phyloP scores from a whole-genome alignment of 192 early-diverging fungal genomes.

The Coemansia sp. region DNA sequence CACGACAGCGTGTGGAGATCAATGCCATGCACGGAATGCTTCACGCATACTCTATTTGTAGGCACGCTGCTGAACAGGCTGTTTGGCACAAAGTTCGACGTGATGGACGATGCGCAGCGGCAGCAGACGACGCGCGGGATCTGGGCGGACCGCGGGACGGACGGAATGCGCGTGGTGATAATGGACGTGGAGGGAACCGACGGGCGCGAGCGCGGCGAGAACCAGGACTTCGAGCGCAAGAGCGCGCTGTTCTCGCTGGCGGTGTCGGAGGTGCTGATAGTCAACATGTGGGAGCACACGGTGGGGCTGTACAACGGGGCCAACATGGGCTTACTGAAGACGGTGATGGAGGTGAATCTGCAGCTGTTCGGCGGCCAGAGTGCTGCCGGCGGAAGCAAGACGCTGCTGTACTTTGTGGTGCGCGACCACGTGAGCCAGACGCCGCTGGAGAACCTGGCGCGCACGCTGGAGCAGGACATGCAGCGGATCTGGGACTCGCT shows the following conservation, averaged over 20 bases:
- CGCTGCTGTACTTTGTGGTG: constrained; percentile 93
- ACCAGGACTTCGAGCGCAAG: constrained; percentile 99
- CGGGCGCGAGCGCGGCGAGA: constrained; percentile 96
- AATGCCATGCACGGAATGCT: neutral
- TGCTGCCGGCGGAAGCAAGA: constrained; percentile 73
- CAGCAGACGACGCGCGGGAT: constrained; percentile 98
- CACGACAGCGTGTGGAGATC: neutral
- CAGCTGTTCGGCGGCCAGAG: constrained; percentile 84
- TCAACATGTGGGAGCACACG: constrained; percentile 98
- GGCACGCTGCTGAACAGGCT: constrained; percentile 93
- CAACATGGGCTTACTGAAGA: constrained; percentile 98
- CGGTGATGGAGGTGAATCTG: constrained; percentile 98
- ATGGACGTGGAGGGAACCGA: constrained; percentile 99
- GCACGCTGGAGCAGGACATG: constrained; percentile 79
- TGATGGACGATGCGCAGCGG: constrained; percentile 85
- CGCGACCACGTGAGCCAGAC: constrained; percentile 92
- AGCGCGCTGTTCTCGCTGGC: constrained; percentile 97
- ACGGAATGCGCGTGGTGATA: constrained; percentile 76
- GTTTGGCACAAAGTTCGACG: constrained; percentile 94
- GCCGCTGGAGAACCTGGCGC: constrained; percentile 77
- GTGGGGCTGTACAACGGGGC: constrained; percentile 99
- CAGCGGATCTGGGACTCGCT: constrained; percentile 91
- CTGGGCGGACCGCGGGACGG: constrained; percentile 88
- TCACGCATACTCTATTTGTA: neutral
- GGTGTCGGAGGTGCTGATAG: constrained; percentile 89